Conservation (phyloP, 768 basidiomycete species). For the Tulasnella sp. region DNA sequence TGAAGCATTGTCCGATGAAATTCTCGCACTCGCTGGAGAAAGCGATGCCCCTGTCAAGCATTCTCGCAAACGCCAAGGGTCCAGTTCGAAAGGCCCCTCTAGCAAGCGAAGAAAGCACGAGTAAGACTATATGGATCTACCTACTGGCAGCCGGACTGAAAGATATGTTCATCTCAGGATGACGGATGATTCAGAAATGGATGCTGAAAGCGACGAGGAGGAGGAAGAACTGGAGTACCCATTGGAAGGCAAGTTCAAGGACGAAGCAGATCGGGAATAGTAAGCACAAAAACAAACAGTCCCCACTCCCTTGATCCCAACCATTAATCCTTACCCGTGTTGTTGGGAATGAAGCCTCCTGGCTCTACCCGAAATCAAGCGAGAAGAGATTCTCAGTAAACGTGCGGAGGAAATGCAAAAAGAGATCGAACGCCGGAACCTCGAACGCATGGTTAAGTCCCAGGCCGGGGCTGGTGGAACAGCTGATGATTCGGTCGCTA, state of each 20-base stretch:
- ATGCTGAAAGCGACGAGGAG: conserved; percentile 65
- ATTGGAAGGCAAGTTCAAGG: conserved; percentile 86
- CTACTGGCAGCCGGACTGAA: conserved; percentile 45
- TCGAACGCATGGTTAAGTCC: conserved; percentile 73
- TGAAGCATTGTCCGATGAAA: conserved; percentile 43
- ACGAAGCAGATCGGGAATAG: conserved; percentile 82
- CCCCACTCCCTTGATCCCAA: not conserved
- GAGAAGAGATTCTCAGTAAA: conserved; percentile 81
- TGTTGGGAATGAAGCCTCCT: conserved; percentile 60
- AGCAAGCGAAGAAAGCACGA: conserved; percentile 72
- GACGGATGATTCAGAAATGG: conserved; percentile 48
- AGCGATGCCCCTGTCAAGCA: conserved; percentile 37
- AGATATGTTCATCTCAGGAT: not conserved
- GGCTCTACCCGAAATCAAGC: conserved; percentile 80
- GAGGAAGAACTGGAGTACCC: conserved; percentile 72
- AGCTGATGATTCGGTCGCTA: conserved; percentile 62
- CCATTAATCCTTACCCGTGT: not conserved
- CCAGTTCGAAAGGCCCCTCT: conserved; percentile 30
- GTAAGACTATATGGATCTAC: conserved; percentile 50
- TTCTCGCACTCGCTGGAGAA: conserved; percentile 45
- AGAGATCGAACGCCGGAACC: conserved; percentile 66
- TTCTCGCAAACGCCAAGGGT: conserved; percentile 38
- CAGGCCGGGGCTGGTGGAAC: conserved; percentile 50
- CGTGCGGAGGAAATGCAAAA: conserved; percentile 82
- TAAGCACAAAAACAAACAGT: conserved; percentile 48